These are phyloP conservation scores for Sporodiniella umbellata DNA, from an alignment of 371 early-diverging fungal species.

Conservation along the genomic window DNA sequence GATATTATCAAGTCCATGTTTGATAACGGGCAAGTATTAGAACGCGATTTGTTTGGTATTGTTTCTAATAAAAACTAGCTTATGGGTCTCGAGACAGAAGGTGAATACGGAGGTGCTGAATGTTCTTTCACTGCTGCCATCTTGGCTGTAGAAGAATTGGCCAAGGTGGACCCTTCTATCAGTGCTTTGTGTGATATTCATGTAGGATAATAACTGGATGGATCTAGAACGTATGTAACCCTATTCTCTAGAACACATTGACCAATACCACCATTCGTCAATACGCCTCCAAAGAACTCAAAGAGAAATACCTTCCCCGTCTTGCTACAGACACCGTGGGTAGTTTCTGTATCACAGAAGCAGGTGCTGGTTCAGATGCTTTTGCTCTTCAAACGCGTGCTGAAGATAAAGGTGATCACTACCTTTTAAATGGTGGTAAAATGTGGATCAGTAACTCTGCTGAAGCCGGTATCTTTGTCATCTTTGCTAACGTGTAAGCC, in stretches of 20 bases:
- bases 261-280: slow-evolving; percentile 92
- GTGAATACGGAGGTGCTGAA: slow-evolving; percentile 82
- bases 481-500: slow-evolving; percentile 90
- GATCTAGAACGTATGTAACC: too few species aligned
- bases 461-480: slow-evolving; percentile 94
- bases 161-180: slow-evolving; percentile 95
- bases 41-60: slow-evolving; percentile 3
- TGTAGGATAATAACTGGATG: slow-evolving; percentile 33
- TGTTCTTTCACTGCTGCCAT: slow-evolving; percentile 93
- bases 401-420: slow-evolving; percentile 86
- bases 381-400: slow-evolving; percentile 95
- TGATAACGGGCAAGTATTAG: slow-evolving; percentile 57
- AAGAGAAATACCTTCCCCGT: slow-evolving; percentile 81
- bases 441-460: slow-evolving; percentile 91
- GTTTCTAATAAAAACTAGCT: too few species aligned
- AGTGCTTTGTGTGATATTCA: slow-evolving; percentile 95
- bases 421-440: slow-evolving; percentile 88
- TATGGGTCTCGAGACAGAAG: slow-evolving; percentile 94
- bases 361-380: slow-evolving; percentile 93
- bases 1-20: slow-evolving; percentile 82
- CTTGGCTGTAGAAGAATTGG: slow-evolving; percentile 90
- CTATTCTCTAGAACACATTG: slow-evolving; percentile 72
- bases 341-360: slow-evolving; percentile 94
- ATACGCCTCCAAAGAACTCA: slow-evolving; percentile 72
- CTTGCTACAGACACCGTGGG: slow-evolving; percentile 86